These are phyloP conservation scores for Trichoderma sp. DNA, from an alignment of 2,329 filamentous ascomycete genomes.

Conservation along the genomic window DNA sequence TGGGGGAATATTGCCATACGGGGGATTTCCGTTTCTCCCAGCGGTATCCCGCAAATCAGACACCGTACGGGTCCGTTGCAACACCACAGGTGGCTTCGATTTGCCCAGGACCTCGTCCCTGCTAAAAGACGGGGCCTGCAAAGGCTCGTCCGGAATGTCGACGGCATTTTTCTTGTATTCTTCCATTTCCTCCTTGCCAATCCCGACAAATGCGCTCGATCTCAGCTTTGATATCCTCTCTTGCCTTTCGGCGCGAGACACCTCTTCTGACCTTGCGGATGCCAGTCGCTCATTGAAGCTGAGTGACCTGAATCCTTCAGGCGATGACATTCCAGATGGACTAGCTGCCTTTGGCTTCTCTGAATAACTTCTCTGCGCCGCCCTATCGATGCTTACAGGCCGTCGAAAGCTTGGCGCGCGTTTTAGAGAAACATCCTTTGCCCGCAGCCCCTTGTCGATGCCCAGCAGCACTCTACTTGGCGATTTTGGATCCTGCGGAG, in stretches of 20 bases:
- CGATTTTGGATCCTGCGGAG: conserved; percentile 62
- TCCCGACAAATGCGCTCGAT: conserved; percentile 55
- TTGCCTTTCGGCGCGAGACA: conserved; percentile 51
- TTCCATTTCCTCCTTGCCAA: conserved; percentile 61
- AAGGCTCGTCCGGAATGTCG: conserved; percentile 53
- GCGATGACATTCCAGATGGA: conserved; percentile 30
- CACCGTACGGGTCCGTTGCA: conserved; percentile 49
- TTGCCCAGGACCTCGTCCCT: conserved; percentile 62
- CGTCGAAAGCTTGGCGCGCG: conserved; percentile 59
- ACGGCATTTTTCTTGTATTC: conserved; percentile 59
- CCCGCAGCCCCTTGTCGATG: conserved; percentile 84
- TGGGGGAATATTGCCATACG: conserved; percentile 25
- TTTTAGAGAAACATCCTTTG: conserved; percentile 81
- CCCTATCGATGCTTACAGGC: conserved; percentile 26
- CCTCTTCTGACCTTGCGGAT: conserved; percentile 63
- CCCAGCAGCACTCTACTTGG: conserved; percentile 79
- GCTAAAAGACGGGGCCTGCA: conserved; percentile 56
- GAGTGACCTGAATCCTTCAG: conserved; percentile 44
- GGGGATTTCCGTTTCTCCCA: conserved; percentile 25
- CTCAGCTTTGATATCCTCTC: conserved; percentile 56
- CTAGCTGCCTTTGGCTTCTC: conserved; percentile 47
- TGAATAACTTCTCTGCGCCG: conserved; percentile 43
- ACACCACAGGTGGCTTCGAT: conserved; percentile 30
- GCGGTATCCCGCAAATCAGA: conserved; percentile 35
- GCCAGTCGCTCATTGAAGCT: conserved; percentile 87